Percentiles rank a stretch among this genome's conserved stretches.
These are phyloP conservation scores for Discostella pseudostelligera DNA, from an alignment of 108 stramenopile species.

Conservation along the genomic window DNA sequence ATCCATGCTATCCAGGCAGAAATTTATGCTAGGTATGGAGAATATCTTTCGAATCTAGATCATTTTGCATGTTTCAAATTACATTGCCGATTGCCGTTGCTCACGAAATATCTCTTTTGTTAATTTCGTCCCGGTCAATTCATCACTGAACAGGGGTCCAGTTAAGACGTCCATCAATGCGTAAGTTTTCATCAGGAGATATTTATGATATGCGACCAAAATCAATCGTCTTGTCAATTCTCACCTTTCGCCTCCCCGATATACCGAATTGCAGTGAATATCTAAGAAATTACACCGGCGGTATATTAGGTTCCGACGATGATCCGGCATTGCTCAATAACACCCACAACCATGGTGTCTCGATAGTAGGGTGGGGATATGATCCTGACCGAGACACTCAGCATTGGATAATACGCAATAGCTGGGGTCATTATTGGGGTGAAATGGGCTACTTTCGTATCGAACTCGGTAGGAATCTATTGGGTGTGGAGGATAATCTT, in stretches of 20 bases:
- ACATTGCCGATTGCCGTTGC: no score
- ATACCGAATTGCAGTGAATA: constrained; percentile 14
- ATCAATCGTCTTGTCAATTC: background rate
- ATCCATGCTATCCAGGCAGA: constrained; percentile 68
- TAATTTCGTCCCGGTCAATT: background rate
- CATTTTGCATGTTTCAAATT: no score
- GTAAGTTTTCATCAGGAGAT: constrained; percentile 9
- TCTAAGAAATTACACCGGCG: constrained; percentile 52
- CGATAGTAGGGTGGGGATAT: constrained; percentile 75
- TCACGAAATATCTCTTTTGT: no score
- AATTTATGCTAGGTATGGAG: constrained; percentile 33
- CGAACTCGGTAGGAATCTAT: constrained; percentile 45
- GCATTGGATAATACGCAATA: constrained; percentile 81
- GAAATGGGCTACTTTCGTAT: constrained; percentile 51
- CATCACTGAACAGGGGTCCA: constrained; percentile 49
- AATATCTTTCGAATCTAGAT: no score
- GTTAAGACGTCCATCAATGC: constrained; percentile 52
- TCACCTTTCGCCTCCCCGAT: constrained; percentile 23
- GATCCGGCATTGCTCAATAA: constrained; percentile 30
- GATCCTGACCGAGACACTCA: constrained; percentile 35
- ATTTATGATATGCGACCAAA: background rate
- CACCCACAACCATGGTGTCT: constrained; percentile 59
- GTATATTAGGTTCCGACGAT: constrained; percentile 57
- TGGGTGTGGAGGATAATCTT: constrained; percentile 52
- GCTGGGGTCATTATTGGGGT: constrained; percentile 56